phyloP scores from a whole-genome alignment of 208 protist species.

The Leishmania martiniquensis region DNA sequence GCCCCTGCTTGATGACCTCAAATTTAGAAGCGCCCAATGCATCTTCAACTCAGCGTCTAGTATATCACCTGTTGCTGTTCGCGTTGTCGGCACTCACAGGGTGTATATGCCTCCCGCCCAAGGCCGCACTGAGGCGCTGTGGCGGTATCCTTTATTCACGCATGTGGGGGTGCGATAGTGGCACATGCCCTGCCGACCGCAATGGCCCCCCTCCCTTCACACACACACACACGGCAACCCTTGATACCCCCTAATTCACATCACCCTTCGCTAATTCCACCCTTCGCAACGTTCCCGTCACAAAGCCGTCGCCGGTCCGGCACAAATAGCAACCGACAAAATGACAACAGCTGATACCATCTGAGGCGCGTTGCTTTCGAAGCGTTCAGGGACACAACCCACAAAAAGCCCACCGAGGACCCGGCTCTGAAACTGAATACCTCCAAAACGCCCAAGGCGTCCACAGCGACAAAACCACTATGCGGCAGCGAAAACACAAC shows the following conservation, averaged over 20 bases:
- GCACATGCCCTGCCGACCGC: neutral
- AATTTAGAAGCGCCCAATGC: neutral
- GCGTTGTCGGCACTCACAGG: neutral
- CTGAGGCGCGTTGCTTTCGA: neutral
- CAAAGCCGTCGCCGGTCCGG: neutral
- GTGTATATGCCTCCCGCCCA: neutral
- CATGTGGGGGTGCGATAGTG: neutral
- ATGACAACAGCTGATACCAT: neutral
- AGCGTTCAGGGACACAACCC: neutral
- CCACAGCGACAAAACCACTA: no score
- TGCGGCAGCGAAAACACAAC: no score
- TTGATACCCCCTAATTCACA: neutral
- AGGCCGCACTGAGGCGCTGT: neutral
- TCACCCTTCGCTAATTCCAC: neutral
- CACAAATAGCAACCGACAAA: neutral
- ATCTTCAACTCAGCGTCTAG: neutral
- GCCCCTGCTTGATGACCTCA: neutral
- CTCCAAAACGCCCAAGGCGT: no score
- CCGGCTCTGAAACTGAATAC: neutral
- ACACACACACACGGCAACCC: neutral
- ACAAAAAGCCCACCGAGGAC: neutral
- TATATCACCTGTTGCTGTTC: neutral
- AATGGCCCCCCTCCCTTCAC: neutral
- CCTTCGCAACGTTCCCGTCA: neutral
- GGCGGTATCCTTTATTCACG: neutral